Evolutionary conservation across 169 alveolate genomes (phyloP).

Genomic region (Plasmodium gonderi): DNA sequence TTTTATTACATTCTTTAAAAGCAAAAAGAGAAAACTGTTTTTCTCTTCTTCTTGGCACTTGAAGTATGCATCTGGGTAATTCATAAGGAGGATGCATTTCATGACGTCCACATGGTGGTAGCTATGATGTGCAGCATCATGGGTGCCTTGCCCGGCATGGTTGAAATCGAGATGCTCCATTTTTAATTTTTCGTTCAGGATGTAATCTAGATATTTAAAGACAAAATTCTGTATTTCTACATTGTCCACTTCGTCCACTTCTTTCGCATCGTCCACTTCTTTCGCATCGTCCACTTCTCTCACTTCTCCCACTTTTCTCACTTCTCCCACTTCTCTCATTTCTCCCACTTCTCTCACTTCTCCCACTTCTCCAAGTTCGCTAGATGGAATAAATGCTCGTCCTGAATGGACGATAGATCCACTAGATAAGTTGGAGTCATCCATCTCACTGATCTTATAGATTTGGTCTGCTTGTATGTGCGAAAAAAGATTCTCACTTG

Average conservation of each 20-base stretch:
- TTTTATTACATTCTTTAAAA: background rate
- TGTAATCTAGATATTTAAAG: background rate
- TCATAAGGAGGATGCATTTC: conserved; percentile 10
- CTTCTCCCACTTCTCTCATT: background rate
- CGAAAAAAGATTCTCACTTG: too few species aligned
- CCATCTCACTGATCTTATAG: background rate
- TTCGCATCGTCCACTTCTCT: background rate
- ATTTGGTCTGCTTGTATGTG: too few species aligned
- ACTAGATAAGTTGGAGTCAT: background rate
- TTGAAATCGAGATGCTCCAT: background rate
- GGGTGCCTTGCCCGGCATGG: too few species aligned
- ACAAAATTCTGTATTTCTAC: background rate
- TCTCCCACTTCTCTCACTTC: background rate
- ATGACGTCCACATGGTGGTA: background rate
- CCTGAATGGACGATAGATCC: background rate
- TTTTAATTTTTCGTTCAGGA: conserved; percentile 2
- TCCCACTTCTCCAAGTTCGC: background rate
- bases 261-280: too few species aligned
- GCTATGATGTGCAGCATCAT: background rate
- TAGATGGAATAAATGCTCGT: background rate
- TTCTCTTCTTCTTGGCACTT: background rate
- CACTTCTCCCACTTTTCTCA: background rate
- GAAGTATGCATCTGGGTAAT: conserved; percentile 3
- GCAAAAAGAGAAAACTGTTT: background rate
- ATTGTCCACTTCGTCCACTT: background rate